A percentile compares a stretch with the other conserved stretches of the same genome.
Evolutionary conservation across 305 asterid genomes (phyloP).

Genomic region (Solanum hybrid): DNA sequence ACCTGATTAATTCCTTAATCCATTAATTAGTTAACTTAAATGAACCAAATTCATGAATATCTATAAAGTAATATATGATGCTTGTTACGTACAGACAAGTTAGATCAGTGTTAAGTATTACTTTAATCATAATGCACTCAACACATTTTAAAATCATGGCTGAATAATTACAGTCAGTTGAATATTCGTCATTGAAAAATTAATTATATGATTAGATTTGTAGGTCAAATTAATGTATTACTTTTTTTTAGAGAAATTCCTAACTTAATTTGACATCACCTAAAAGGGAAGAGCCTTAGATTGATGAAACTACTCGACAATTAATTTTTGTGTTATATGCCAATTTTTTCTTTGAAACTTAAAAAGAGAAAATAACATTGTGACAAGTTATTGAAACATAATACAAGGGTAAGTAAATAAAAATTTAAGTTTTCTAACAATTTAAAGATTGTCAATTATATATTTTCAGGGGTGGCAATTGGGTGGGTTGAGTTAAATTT

Average conservation of each 20-base stretch:
- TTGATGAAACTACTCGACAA: background rate
- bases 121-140: background rate
- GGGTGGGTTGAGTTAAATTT: no score
- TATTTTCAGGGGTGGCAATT: no score
- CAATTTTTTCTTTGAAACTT: background rate
- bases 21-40: background rate
- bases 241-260: background rate
- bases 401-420: background rate
- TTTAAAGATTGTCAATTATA: background rate
- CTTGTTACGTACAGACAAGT: background rate
- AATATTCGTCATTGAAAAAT: background rate
- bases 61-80: background rate
- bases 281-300: background rate
- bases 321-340: background rate
- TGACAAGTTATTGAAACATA: background rate
- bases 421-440: background rate
- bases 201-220: background rate
- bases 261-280: background rate
- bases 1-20: background rate
- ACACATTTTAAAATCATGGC: background rate
- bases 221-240: background rate
- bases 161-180: background rate
- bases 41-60: background rate
- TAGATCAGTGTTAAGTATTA: background rate
- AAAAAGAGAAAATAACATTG: background rate